Base-by-base conservation (phyloP, 2,329 filamentous ascomycete genomes). In the Lojkania enalia region DNA sequence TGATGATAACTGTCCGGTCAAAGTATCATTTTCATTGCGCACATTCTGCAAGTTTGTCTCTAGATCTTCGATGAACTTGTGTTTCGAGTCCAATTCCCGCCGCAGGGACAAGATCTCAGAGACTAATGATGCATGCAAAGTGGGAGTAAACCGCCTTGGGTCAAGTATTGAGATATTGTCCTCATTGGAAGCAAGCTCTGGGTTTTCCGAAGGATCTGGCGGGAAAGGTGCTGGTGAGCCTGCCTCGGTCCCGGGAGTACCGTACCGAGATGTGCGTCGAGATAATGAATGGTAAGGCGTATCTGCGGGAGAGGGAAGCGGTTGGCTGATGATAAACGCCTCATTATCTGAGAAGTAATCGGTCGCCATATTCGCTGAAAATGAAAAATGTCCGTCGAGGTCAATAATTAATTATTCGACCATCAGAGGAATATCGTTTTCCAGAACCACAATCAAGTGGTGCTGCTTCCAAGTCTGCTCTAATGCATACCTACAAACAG, bases 121-220 rank as follows among this genome's bases (percentile, higher is more conserved):
- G 1, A 99, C 92, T 5, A 99, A 76, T 38, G 89, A 96, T 6
- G 94, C 94, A 68, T 97, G 94, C 9, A 99, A 74, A 0, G 91
- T 97, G 1, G 94, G 94, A 0, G 94, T 99, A 64, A 99, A 96
- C 27, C 94, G 83, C 43, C 92, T 84, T 2, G 94, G 90, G 63
- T 99, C 94, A 20, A 96, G 76, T 16, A 90, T 84, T 2, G 82
- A 83, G 23, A 90, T 83, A 33, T 75, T 82, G 51, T 92, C 87
- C 54, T 92, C 84, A 42, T 73, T 79, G 16, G 75, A 72, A 18
- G 52, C 70, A 63, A 89, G 84, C 46, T 77, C 57, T 2, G 52
- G 46, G 21, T 51, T 48, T 19, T 51, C 55, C 75, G 12, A 80
- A 80, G 15, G 76, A 73, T 57, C 82, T 16, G 76, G 70, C 14